Conservation (phyloP, 352 stramenopile genomes). For the Phytophthora nicotianae region DNA sequence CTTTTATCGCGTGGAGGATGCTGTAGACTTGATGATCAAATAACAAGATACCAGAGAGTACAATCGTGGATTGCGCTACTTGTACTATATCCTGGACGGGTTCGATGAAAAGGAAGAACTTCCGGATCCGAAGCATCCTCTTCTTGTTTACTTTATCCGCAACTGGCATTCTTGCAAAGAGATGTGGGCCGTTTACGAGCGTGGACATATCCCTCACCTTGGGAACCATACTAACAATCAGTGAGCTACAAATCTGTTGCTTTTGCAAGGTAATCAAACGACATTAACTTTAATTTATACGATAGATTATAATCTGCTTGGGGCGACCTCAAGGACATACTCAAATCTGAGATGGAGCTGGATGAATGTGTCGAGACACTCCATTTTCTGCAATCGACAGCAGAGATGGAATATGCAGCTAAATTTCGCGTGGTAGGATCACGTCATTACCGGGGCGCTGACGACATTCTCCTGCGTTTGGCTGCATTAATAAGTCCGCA, state of each 20-base stretch:
- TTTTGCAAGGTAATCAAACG: neutral
- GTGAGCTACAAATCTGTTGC: neutral
- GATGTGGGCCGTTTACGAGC: neutral
- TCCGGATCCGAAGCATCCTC: neutral
- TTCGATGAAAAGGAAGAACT: neutral
- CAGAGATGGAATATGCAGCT: conserved; percentile 7
- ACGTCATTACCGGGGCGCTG: conserved; percentile 3
- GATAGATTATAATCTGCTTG: conserved; percentile 4
- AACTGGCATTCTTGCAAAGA: neutral
- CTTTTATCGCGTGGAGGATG: neutral
- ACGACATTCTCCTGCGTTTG: conserved; percentile 7
- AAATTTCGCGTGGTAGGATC: conserved; percentile 2
- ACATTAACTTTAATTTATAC: neutral
- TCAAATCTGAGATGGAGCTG: conserved; percentile 10
- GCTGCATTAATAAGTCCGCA: conserved; percentile 1
- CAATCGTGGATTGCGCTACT: neutral
- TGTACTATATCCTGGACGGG: neutral
- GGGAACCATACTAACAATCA: neutral
- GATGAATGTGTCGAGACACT: conserved; percentile 14
- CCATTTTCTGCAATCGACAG: conserved; percentile 2
- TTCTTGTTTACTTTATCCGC: neutral
- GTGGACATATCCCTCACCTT: neutral
- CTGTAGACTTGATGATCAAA: neutral
- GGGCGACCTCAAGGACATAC: conserved; percentile 4
- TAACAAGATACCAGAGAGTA: neutral